Conservation (phyloP, 2,329 filamentous ascomycete species). For the Acrocalymma vagum region DNA sequence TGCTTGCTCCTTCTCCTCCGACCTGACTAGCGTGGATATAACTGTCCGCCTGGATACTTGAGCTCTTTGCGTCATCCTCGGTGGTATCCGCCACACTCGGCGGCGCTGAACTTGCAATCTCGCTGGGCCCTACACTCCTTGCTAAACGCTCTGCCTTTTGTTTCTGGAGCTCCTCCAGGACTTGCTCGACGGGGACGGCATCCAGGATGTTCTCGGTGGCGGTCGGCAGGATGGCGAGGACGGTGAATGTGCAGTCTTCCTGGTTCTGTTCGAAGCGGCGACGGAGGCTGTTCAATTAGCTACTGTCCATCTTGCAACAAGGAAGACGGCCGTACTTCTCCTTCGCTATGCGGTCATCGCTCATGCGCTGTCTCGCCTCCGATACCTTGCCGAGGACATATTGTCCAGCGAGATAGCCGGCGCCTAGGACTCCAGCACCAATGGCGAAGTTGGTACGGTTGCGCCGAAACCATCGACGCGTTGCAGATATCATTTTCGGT, state of each 20-base stretch:
- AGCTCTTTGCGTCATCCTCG: conserved; percentile 84
- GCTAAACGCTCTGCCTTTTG: conserved; percentile 81
- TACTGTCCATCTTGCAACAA: too few species aligned
- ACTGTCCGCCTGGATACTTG: conserved; percentile 80
- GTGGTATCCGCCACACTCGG: conserved; percentile 68
- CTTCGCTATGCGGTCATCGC: conserved; percentile 91
- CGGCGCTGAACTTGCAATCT: conserved; percentile 65
- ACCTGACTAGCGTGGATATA: conserved; percentile 85
- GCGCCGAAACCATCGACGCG: conserved; percentile 89
- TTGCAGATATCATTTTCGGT: conserved; percentile 69
- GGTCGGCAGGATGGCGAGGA: conserved; percentile 92
- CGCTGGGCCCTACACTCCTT: conserved; percentile 65
- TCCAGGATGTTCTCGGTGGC: conserved; percentile 89
- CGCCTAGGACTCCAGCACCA: conserved; percentile 85
- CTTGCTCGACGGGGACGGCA: conserved; percentile 87
- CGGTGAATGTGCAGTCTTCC: conserved; percentile 97
- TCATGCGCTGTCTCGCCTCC: conserved; percentile 95
- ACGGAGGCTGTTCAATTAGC: conserved; percentile 70
- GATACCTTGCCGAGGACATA: conserved; percentile 92
- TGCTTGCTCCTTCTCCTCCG: conserved; percentile 57
- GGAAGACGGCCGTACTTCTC: conserved; percentile 76
- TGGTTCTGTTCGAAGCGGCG: conserved; percentile 99
- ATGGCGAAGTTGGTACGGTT: conserved; percentile 91
- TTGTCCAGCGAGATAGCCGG: conserved; percentile 89
- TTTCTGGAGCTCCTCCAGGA: conserved; percentile 92